A percentile compares a stretch with the other conserved stretches of the same genome.
phyloP scores from a whole-genome alignment of 179 eudicot species.

The Vitellaria paradoxa region DNA sequence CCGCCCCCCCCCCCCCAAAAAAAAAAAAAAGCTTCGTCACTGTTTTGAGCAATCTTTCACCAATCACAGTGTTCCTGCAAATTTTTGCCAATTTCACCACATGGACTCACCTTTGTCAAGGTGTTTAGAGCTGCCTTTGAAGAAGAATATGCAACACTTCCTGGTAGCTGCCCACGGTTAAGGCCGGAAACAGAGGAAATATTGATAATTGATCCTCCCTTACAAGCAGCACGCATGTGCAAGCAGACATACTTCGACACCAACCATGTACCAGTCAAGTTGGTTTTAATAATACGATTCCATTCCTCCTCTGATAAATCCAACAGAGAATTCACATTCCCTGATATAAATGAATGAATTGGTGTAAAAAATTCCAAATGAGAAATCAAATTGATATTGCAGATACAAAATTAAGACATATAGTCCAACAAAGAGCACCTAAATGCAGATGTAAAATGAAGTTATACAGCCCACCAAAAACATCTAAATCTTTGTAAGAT shows the following conservation, averaged over 20 bases:
- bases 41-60: no score
- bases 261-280: conserved; percentile 38
- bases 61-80: no score
- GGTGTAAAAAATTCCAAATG: background rate
- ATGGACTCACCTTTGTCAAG: conserved; percentile 51
- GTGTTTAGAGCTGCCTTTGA: conserved; percentile 53
- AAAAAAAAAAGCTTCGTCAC: no score
- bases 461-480: no score
- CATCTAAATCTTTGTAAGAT: background rate
- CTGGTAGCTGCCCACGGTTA: conserved; percentile 53
- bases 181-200: conserved; percentile 64
- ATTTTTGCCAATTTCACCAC: no score
- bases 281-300: conserved; percentile 31
- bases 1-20: no score
- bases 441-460: no score
- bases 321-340: conserved; percentile 22
- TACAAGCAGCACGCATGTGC: conserved; percentile 51
- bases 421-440: background rate
- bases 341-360: conserved; percentile 17
- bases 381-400: background rate
- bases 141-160: conserved; percentile 45
- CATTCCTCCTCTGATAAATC: conserved; percentile 40
- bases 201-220: conserved; percentile 66
- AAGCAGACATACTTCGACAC: conserved; percentile 38
- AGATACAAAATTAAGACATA: background rate